Percentiles rank a stretch among this genome's conserved stretches.
These are phyloP conservation scores for Fusarium agapanthi DNA, from an alignment of 2,329 filamentous ascomycete genomes.

Conservation along the genomic window DNA sequence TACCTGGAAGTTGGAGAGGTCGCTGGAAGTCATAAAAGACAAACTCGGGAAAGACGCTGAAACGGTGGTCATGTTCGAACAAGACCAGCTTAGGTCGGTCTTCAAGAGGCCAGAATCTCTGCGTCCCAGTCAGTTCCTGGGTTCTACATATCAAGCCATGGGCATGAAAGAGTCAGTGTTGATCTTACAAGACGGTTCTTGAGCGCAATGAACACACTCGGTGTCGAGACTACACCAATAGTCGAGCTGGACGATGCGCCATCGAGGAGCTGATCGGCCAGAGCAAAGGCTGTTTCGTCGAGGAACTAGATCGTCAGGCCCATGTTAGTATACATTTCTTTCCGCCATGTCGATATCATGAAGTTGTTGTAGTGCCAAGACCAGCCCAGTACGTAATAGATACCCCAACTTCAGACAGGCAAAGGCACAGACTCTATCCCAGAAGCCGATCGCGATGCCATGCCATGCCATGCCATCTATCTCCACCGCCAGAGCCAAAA, in stretches of 20 bases:
- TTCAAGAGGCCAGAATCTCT: slow-evolving; percentile 34
- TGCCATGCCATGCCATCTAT: slow-evolving; percentile 35
- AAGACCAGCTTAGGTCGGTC: slow-evolving; percentile 67
- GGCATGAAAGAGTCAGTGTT: neutral
- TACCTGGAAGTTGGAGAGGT: slow-evolving; percentile 71
- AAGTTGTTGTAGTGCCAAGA: slow-evolving; percentile 30
- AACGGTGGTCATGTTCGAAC: slow-evolving; percentile 79
- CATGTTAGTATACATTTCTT: slow-evolving; percentile 9
- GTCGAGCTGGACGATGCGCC: slow-evolving; percentile 64
- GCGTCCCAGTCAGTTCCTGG: slow-evolving; percentile 11
- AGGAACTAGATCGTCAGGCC: slow-evolving; percentile 63
- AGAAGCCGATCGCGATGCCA: slow-evolving; percentile 32
- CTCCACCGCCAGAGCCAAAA: slow-evolving; percentile 20
- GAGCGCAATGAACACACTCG: slow-evolving; percentile 79
- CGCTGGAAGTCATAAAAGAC: slow-evolving; percentile 77
- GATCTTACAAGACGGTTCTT: slow-evolving; percentile 68
- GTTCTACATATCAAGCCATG: neutral
- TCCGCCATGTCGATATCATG: slow-evolving; percentile 23
- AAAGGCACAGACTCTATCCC: slow-evolving; percentile 7
- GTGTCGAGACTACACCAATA: slow-evolving; percentile 77
- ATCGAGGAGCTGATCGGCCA: slow-evolving; percentile 73
- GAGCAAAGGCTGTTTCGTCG: slow-evolving; percentile 71
- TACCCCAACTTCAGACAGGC: slow-evolving; percentile 16
- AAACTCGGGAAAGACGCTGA: slow-evolving; percentile 78
- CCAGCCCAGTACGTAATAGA: slow-evolving; percentile 36